Conservation (phyloP, 495 filamentous ascomycete genomes). For the Aeminium ludgeri region DNA sequence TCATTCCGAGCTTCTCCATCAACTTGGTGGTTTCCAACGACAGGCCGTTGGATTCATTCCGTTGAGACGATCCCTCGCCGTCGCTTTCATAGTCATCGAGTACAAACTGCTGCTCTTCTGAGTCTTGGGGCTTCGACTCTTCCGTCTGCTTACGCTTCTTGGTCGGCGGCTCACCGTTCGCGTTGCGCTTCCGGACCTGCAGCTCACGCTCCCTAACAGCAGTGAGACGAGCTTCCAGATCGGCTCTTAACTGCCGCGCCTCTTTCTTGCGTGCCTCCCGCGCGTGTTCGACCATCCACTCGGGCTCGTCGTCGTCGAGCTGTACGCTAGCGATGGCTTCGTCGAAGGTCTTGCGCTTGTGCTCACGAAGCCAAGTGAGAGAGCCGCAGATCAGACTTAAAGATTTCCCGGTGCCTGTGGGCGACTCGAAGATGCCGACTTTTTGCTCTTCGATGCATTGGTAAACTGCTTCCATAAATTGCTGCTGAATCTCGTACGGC, state of each 20-base stretch:
- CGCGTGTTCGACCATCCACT: slow-evolving; percentile 73
- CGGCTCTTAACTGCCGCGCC: slow-evolving; percentile 44
- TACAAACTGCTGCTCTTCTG: slow-evolving; percentile 51
- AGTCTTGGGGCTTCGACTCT: slow-evolving; percentile 27
- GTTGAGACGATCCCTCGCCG: slow-evolving; percentile 19
- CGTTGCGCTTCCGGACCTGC: slow-evolving; percentile 33
- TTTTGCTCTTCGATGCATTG: slow-evolving; percentile 60
- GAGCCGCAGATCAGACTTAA: slow-evolving; percentile 85
- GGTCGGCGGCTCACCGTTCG: slow-evolving; percentile 30
- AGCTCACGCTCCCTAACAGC: slow-evolving; percentile 54
- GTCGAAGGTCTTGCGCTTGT: slow-evolving; percentile 54
- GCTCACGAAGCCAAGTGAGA: slow-evolving; percentile 80
- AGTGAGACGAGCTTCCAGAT: slow-evolving; percentile 53
- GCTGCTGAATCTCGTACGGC: slow-evolving; percentile 76
- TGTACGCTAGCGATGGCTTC: slow-evolving; percentile 26
- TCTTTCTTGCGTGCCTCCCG: slow-evolving; percentile 48
- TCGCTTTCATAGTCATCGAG: slow-evolving; percentile 71
- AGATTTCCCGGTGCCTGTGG: slow-evolving; percentile 82
- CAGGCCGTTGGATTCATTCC: slow-evolving; percentile 22
- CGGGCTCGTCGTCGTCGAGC: slow-evolving; percentile 57
- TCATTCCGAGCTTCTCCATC: slow-evolving; percentile 38
- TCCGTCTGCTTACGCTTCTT: slow-evolving; percentile 31
- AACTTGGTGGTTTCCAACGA: slow-evolving; percentile 48
- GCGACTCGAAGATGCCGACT: slow-evolving; percentile 84
- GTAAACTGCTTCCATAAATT: slow-evolving; percentile 84